Base-by-base conservation (phyloP, 2,329 filamentous ascomycete species). In the Metarhizium robertsii region DNA sequence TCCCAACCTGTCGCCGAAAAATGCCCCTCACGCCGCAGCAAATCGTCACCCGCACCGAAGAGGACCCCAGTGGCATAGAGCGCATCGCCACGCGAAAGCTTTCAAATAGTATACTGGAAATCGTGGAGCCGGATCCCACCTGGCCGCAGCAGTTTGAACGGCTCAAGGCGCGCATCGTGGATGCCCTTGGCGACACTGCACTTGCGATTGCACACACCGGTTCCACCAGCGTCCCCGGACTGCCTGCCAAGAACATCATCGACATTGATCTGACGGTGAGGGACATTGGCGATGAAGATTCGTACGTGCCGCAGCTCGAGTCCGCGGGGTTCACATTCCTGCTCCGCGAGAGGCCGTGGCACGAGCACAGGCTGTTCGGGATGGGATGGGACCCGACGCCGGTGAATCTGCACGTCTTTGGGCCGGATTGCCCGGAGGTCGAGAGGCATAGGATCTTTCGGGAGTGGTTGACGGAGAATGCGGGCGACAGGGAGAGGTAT, bases 231-330 rank as follows among this genome's bases (percentile, higher is more conserved):
- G 67, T 81, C 5, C 74, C 75, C 0, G 67, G 64, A 4, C 70
- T 81, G 4, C 69, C 75, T 0, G 78, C 79, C 49, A 81, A 81
- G 65, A 67, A 70, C 34, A 65, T 80, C 50, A 76, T 81, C 52
- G 79, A 81, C 61, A 70, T 81, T 32, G 79, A 81, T 60, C 64
- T 81, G 8, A 67, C 73, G 3, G 68, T 81, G 4, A 50, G 61
- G 3, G 67, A 78, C 50, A 56, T 70, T 29, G 59, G 60, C 11
- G 68, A 73, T 43, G 77, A 80, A 59, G 62, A 58, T 2, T 62
- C 64, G 1, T 80, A 79, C 57, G 74, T 72, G 8, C 60, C 66
- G 2, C 63, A 64, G 2, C 73, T 80, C 6, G 74, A 78, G 61
- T 57, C 61, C 0, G 69, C 62, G 0, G 75, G 75, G 0, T 79